Base-by-base conservation (phyloP, 345 rosid genomes). In the Leavenworthia alabamica region DNA sequence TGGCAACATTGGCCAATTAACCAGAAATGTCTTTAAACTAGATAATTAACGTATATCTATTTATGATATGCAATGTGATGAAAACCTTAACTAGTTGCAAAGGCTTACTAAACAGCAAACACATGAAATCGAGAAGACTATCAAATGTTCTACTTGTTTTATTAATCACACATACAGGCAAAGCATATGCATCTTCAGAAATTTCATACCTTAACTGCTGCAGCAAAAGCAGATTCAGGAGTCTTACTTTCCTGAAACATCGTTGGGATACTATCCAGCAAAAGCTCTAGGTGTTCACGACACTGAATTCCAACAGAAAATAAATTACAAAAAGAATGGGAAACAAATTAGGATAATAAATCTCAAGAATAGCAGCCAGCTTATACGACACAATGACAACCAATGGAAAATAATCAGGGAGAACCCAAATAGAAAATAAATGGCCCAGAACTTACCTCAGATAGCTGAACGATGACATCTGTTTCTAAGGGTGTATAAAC, bases 141-240 rank as follows among this genome's bases (percentile, higher is more conserved):
- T 44, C 67, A 60, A 52, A 20, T 8, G 35, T 52, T 53, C 46
- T 60, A 59, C 51, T 14, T 49, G 51, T 43, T 43, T 32, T 10
- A 43, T 11, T 20, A 46, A 54, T 70, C 35, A 46, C 48, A 42
- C 24, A 37, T 27, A 17, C 57, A 54, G 7, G 43, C 15, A 22
- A 68, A 55, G 10, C 16, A 62, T 37, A 31, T 14, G 24, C 50
- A 70, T 62, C 15, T 31, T 46, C n/a, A 47, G 73, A 3, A 39
- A 62, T 53, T 42, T 12, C 61, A 46, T 70, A 63, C 75, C 64
- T 71, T 84, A 63, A 86, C 80, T 64, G 97, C 97, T 53, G 99
- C 97, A 77, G 95, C 92, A 74, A 94, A 94, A 68, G 97, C 89
- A 54, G 99, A 94, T 77, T 90, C 99, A 32, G 93, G 89, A 46